Evolutionary conservation across 129 eudicot species (phyloP).

Genomic region (Silybum marianum): DNA sequence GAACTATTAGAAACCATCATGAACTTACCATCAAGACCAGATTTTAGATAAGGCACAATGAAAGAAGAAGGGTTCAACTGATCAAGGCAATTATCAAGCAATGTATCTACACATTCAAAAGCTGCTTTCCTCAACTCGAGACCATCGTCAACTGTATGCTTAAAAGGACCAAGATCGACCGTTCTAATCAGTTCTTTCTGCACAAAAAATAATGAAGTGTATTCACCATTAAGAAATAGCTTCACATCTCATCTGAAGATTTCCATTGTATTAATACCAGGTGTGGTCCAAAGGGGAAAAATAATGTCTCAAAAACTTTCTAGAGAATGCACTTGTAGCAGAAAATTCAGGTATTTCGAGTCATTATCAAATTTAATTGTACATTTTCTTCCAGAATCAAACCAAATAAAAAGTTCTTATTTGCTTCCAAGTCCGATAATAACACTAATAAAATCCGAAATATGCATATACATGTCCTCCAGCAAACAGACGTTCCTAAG

Average conservation of each 20-base stretch:
- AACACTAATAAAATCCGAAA: background rate
- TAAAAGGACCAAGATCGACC: conserved; percentile 97
- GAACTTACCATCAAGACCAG: conserved; percentile 93
- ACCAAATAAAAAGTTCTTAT: background rate
- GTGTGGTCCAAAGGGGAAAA: background rate
- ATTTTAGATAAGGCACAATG: conserved; percentile 83
- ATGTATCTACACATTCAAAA: conserved; percentile 96
- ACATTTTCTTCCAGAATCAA: no score
- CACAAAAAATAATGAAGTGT: conserved; percentile 23
- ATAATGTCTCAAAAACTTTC: background rate
- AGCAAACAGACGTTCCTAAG: background rate
- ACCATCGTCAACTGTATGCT: conserved; percentile 99
- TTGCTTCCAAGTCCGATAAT: background rate
- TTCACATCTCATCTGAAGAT: background rate
- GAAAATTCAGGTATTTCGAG: background rate
- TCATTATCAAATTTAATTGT: no score
- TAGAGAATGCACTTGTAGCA: conserved; percentile 4
- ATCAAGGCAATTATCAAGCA: conserved; percentile 93
- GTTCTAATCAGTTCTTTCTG: conserved; percentile 98
- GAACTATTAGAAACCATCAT: background rate
- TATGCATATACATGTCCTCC: background rate
- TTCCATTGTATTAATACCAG: background rate
- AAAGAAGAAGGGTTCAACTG: conserved; percentile 97
- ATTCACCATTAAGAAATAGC: background rate
- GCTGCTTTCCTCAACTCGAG: conserved; percentile 99